Conservation (phyloP, 768 basidiomycete genomes). For the Daedaleopsis nitida region DNA sequence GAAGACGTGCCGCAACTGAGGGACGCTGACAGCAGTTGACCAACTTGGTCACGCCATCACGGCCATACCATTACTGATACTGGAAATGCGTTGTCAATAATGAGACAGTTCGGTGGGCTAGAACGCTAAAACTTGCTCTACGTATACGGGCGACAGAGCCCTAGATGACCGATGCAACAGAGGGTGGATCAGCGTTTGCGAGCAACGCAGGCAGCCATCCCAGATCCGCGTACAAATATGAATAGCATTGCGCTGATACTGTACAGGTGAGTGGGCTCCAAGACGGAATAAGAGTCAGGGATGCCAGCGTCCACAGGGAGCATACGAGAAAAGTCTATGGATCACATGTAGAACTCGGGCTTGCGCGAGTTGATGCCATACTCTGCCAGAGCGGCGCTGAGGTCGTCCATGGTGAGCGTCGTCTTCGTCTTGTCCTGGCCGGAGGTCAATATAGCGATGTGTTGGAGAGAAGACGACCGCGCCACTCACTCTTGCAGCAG, state of each 20-base stretch:
- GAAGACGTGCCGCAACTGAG: no score
- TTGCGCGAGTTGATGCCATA: slow-evolving; percentile 95
- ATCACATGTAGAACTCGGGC: slow-evolving; percentile 87
- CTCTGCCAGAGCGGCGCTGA: slow-evolving; percentile 90
- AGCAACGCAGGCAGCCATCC: background rate
- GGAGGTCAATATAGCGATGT: background rate
- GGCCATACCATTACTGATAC: no score
- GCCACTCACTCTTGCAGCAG: slow-evolving; percentile 60
- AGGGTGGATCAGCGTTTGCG: background rate
- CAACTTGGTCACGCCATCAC: no score
- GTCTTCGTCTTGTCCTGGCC: slow-evolving; percentile 87
- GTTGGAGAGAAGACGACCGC: background rate
- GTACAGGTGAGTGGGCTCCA: slow-evolving; percentile 17
- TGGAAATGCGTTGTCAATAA: no score
- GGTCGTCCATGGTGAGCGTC: slow-evolving; percentile 95
- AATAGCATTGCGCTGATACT: slow-evolving; percentile 18
- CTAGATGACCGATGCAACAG: background rate
- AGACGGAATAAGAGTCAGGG: background rate
- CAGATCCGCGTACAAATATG: background rate
- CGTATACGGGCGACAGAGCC: background rate
- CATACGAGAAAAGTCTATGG: background rate
- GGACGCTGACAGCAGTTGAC: no score
- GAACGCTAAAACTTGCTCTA: no score
- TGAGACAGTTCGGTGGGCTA: no score
- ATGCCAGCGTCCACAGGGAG: slow-evolving; percentile 9